A percentile compares a stretch with the other conserved stretches of the same genome.
Evolutionary conservation across 768 basidiomycete genomes (phyloP).

Genomic region (Macrocybe gigantea): DNA sequence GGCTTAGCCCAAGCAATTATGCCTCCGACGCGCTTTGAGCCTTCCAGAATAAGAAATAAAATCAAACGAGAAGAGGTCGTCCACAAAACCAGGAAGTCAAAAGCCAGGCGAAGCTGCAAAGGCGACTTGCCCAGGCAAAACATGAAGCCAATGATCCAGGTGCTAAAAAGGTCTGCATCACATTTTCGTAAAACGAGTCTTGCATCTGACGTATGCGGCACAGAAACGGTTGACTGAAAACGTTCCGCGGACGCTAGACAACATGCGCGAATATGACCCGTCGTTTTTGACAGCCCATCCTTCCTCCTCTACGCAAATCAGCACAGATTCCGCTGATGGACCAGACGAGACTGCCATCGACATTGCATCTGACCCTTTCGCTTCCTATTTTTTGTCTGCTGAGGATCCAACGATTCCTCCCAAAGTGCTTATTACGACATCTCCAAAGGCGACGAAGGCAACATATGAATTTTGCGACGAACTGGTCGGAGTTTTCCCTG

Average conservation of each 20-base stretch:
- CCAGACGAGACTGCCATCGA: slow-evolving; percentile 60
- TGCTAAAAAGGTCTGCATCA: slow-evolving; percentile 60
- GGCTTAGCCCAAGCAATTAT: slow-evolving; percentile 23
- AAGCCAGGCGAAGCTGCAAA: slow-evolving; percentile 74
- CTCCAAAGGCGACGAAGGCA: slow-evolving; percentile 77
- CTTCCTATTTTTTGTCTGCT: slow-evolving; percentile 65
- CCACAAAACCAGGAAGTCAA: slow-evolving; percentile 70
- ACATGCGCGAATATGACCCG: slow-evolving; percentile 81
- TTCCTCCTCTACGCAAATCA: slow-evolving; percentile 23
- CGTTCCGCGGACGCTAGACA: slow-evolving; percentile 89
- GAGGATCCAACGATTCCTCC: slow-evolving; percentile 71
- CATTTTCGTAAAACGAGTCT: not conserved
- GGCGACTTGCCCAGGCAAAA: slow-evolving; percentile 73
- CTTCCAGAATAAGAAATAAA: slow-evolving; percentile 80
- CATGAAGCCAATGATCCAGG: slow-evolving; percentile 70
- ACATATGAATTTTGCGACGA: slow-evolving; percentile 95
- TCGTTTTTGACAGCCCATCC: slow-evolving; percentile 57
- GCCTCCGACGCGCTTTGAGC: slow-evolving; percentile 52
- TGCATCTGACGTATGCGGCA: not conserved
- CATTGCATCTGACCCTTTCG: slow-evolving; percentile 70
- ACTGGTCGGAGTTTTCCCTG: slow-evolving; percentile 83
- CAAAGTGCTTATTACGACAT: slow-evolving; percentile 88
- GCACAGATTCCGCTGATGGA: slow-evolving; percentile 24
- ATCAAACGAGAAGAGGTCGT: slow-evolving; percentile 77
- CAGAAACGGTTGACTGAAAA: slow-evolving; percentile 83